Evolutionary conservation across 2,329 filamentous ascomycete species (phyloP), one percentile per base, ranked within the genome.

Genomic region (Botryosphaeria dothidea): DNA sequence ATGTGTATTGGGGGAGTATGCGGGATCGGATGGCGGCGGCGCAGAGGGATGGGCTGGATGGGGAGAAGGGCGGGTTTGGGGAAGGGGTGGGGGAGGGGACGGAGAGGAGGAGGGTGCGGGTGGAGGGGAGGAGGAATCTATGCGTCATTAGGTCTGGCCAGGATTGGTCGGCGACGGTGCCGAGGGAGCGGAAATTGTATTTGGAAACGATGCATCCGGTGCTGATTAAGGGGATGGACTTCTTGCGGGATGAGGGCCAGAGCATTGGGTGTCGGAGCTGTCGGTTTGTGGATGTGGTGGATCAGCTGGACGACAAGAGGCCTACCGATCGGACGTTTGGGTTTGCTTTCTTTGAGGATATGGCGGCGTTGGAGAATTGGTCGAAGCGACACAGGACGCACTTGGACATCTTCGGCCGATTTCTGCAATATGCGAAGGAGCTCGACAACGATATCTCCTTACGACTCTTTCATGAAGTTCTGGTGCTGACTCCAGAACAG

Each of bases 1-100:
- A 83, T 67, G 78, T 73, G 1, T 83, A 82, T 67, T 82, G 79
- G 79, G 81, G 80, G 2, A 80, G 78, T 67, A 81, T 81, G 79
- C 74, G 80, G 15, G 80, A 83, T 66, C 75, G 81, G 4, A 65
- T 82, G 15, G 72, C 80, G 3, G 69, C 70, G 2, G 71, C 76
- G 5, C 80, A 82, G 67, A 75, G 71, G 25, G 75, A 80, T 67
- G 62, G 65, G 3, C 67, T 82, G 2, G 27, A 41, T 27, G 41
- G 29, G 19, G 43, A 23, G 38, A 17, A 0, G 57, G 60, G 41
- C 3, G 17, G 65, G 25, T 58, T 31, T 3, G 57, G 19, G 36
- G 63, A 52, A 2, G 66, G 64, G 36, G 27, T 1, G 57, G 61
- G 51, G 3, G 17, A 49, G 23, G 65, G 58, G 23, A 62, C 52